Evolutionary conservation across 2,329 filamentous ascomycete genomes (phyloP).

Genomic region (Amesomyces nigricolor): DNA sequence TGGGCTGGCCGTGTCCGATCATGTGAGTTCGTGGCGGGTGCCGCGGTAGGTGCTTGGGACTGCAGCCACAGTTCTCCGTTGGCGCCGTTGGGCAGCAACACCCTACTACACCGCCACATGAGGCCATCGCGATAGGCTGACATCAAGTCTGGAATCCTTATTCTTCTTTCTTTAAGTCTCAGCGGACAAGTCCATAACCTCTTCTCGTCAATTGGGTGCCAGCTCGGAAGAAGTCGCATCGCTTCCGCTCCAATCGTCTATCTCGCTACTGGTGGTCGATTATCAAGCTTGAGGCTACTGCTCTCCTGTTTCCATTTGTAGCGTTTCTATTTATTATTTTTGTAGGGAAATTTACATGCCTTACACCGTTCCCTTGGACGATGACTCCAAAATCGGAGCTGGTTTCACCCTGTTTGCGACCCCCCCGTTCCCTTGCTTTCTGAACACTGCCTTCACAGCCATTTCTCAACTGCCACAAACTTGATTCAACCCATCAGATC

Average conservation of each 20-base stretch:
- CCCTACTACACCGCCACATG: not conserved
- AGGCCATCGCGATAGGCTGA: constrained; percentile 13
- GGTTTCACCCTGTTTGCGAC: not conserved
- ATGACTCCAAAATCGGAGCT: not conserved
- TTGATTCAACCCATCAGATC: too few species aligned
- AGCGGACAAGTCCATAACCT: not conserved
- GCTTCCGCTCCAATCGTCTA: not conserved
- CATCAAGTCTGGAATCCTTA: not conserved
- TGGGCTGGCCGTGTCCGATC: not conserved
- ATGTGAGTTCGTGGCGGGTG: constrained; percentile 4
- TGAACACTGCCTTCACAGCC: too few species aligned
- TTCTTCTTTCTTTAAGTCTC: not conserved
- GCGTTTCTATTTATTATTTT: too few species aligned
- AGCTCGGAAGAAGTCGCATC: not conserved
- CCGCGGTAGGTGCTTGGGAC: constrained; percentile 5
- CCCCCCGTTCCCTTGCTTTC: too few species aligned
- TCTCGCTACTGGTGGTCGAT: not conserved
- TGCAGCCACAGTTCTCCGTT: constrained; percentile 10
- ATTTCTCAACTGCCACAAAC: too few species aligned
- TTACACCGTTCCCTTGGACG: too few species aligned
- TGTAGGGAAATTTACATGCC: too few species aligned
- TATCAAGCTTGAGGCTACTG: too few species aligned
- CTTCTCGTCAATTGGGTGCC: not conserved
- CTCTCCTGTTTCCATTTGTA: too few species aligned
- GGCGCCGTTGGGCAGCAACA: constrained; percentile 22